A percentile compares a stretch with the other conserved stretches of the same genome.
These are phyloP conservation scores for Mrakiaceae sp. DNA, from an alignment of 1,284 basidiomycete species.

Conservation along the genomic window DNA sequence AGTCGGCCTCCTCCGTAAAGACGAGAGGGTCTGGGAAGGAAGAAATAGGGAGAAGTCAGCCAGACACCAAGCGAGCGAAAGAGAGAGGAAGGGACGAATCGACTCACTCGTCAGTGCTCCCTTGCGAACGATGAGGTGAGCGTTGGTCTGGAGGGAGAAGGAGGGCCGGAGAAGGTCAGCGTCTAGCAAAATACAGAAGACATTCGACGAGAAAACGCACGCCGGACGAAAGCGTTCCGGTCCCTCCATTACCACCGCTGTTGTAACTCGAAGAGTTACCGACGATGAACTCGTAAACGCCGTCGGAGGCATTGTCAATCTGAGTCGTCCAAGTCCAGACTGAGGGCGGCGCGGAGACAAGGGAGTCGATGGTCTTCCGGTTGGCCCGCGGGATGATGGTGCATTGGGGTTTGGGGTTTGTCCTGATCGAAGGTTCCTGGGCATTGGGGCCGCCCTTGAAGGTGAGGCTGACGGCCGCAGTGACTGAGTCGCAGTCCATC, in stretches of 20 bases:
- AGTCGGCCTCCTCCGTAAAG: constrained; percentile 56
- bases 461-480: constrained; percentile 49
- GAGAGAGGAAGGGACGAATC: too few relatives aligned
- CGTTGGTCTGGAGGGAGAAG: constrained; percentile 29
- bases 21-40: constrained; percentile 50
- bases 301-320: constrained; percentile 60
- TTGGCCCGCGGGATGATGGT: constrained; percentile 19
- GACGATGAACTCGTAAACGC: constrained; percentile 61
- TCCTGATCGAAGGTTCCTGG: too few relatives aligned
- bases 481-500: constrained; percentile 64
- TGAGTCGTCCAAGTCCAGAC: constrained; percentile 62
- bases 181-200: not conserved
- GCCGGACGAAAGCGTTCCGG: not conserved
- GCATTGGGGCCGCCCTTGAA: constrained; percentile 33
- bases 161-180: not conserved
- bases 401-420: constrained; percentile 5
- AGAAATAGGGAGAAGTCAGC: too few relatives aligned
- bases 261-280: constrained; percentile 40
- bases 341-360: constrained; percentile 38
- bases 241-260: too few relatives aligned
- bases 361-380: constrained; percentile 31
- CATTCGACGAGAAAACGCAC: not conserved
- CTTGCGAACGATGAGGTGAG: constrained; percentile 68
- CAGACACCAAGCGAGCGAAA: too few relatives aligned
- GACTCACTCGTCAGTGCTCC: constrained; percentile 44